A percentile compares a stretch with the other conserved stretches of the same genome.
phyloP scores from a whole-genome alignment of 129 eudicot species.

The Artemisia annua region DNA sequence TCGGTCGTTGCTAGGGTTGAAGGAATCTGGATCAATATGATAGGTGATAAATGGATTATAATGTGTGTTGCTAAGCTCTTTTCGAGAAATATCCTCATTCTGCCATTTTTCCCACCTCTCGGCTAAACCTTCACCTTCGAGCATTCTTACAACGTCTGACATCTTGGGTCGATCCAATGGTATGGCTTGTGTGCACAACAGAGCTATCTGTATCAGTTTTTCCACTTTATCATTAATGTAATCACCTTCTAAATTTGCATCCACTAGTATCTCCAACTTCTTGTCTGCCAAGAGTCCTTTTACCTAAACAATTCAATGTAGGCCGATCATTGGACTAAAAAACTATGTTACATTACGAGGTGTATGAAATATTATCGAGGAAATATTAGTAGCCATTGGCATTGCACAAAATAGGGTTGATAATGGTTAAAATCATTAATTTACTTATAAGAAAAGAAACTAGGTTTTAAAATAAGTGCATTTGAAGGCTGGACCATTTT shows the following conservation, averaged over 20 bases:
- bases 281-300: conserved; percentile 67
- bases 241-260: conserved; percentile 54
- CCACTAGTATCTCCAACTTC: conserved; percentile 63
- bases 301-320: conserved; percentile 40
- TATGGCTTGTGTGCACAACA: conserved; percentile 65
- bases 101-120: conserved; percentile 62
- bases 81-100: neutral
- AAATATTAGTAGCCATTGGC: no score
- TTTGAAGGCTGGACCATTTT: neutral
- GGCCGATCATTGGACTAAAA: neutral
- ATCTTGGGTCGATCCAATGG: conserved; percentile 72
- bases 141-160: conserved; percentile 93
- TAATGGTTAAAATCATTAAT: no score
- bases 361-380: no score
- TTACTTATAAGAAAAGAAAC: no score
- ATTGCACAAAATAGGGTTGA: no score
- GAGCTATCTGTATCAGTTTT: conserved; percentile 66
- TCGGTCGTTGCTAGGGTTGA: conserved; percentile 3
- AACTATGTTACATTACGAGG: neutral
- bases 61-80: neutral
- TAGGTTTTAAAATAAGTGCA: neutral
- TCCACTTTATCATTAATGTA: conserved; percentile 59
- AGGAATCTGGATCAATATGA: neutral
- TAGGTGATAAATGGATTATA: no score
- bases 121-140: conserved; percentile 80